Base-by-base conservation (phyloP, 1,139 yeast species). In the Blastobotrys serpentis region DNA sequence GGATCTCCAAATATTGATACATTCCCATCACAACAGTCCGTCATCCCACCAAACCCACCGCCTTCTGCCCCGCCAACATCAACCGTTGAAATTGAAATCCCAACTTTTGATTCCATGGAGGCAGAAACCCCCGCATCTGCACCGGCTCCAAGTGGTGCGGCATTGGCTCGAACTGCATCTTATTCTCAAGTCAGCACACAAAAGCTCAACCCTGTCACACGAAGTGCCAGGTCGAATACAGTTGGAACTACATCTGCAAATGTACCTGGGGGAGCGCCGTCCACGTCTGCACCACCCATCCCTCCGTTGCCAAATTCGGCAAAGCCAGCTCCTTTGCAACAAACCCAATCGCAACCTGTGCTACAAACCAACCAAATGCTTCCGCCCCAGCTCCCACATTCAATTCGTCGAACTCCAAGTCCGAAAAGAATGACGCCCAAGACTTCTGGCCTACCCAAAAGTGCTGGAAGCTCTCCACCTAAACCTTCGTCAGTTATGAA, bases 11-110 rank as follows among this genome's bases (percentile, higher is more conserved):
- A 37, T 19, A 13, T 22, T 17, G 29, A 37, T 18, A 22, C 29
- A 54, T 16, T 53, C 52, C 4, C 41, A 5, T 40, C 43, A 29
- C 10, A 25, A 29, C 22, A 32, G 25, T 17, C n/a, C 23, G 45
- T 47, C 39, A 11, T 29, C 4, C 34, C 10, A 37, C 13, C 47
- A 50, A 18, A 47, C 51, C 23, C 57, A 2, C 50, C 63, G 2
- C 59, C 68, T 3, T 50, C 68, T 32, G 59, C 64, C 2, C 53
- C 50, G 10, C 51, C 81, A 4, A 61, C 81, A 0, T 76, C 81
- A 3, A 61, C 73, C 2, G 71, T 76, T 16, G 80, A 80, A 53
- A 79, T 79, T 52, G 84, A 79, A 57, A 80, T 81, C 44, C 85
- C 85, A 4, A 77, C 64, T 10, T 56, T 64, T 46, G 66, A 74